A percentile compares a stretch with the other conserved stretches of the same genome.
Conservation (phyloP, 1,284 basidiomycete species). For the Omphalotus olearius region DNA sequence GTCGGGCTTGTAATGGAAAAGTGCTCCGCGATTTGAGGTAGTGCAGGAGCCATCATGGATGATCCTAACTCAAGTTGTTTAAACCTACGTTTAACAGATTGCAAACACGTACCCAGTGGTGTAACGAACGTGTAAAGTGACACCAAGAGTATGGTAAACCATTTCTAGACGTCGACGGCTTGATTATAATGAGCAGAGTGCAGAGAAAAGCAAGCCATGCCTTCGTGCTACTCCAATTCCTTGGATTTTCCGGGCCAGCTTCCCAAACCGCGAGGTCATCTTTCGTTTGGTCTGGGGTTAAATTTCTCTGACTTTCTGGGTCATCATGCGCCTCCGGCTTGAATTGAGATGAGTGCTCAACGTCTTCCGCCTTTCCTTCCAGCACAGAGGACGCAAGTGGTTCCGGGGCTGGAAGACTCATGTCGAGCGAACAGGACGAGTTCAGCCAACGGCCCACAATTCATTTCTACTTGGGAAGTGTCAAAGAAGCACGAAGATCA, state of each 20-base stretch:
- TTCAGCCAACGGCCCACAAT: too few relatives aligned
- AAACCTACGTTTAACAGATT: too few relatives aligned
- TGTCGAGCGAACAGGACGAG: too few relatives aligned
- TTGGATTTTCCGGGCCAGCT: constrained; percentile 55
- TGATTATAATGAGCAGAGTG: constrained; percentile 39
- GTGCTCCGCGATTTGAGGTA: constrained; percentile 56
- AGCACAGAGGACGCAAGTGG: too few relatives aligned
- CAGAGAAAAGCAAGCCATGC: constrained; percentile 59
- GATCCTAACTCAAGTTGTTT: too few relatives aligned
- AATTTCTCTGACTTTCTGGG: too few relatives aligned
- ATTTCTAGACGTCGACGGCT: background rate
- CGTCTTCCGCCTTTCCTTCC: too few relatives aligned
- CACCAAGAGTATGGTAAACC: constrained; percentile 35
- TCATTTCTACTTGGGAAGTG: too few relatives aligned
- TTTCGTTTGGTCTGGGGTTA: constrained; percentile 29
- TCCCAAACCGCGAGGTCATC: constrained; percentile 57
- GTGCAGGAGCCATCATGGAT: constrained; percentile 79
- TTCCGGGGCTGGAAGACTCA: too few relatives aligned
- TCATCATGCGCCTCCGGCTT: too few relatives aligned
- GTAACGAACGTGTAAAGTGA: constrained; percentile 67
- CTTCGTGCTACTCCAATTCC: constrained; percentile 54
- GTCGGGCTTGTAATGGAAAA: constrained; percentile 62
- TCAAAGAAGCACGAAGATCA: too few relatives aligned
- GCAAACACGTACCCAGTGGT: constrained; percentile 49
- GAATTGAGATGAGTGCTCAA: too few relatives aligned